phyloP scores from a whole-genome alignment of 1,139 yeast genomes.

The Lodderomyces oxycetoniae region DNA sequence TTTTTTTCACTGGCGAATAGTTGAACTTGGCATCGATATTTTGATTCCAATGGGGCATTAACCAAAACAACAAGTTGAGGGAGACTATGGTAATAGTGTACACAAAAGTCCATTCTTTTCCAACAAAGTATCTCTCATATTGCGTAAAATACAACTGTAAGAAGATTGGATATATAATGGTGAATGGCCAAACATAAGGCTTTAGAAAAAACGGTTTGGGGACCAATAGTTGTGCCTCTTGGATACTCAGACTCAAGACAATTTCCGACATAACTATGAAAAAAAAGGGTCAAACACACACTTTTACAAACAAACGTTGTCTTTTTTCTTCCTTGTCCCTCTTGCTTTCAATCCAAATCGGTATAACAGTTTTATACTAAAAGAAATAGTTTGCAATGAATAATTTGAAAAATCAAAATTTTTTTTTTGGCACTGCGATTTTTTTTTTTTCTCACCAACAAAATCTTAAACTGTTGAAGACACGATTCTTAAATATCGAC shows the following conservation, averaged over 20 bases:
- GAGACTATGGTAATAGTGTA: conserved; percentile 71
- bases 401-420: too few relatives aligned
- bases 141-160: conserved; percentile 59
- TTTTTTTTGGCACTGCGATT: too few relatives aligned
- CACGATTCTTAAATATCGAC: too few relatives aligned
- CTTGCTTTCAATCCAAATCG: too few relatives aligned
- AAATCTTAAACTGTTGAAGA: too few relatives aligned
- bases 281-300: too few relatives aligned
- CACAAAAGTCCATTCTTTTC: conserved; percentile 84
- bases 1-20: conserved; percentile 46
- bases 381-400: too few relatives aligned
- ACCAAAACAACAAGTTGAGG: conserved; percentile 69
- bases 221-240: conserved; percentile 65
- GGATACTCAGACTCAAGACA: conserved; percentile 56
- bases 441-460: too few relatives aligned
- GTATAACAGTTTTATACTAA: too few relatives aligned
- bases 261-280: conserved; percentile 28
- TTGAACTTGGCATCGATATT: conserved; percentile 69
- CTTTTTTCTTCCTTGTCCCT: too few relatives aligned
- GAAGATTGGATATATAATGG: conserved; percentile 73
- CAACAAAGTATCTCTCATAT: conserved; percentile 78
- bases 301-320: too few relatives aligned
- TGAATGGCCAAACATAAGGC: conserved; percentile 85
- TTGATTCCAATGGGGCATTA: conserved; percentile 95
- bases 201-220: conserved; percentile 58